Conservation (phyloP, 345 rosid genomes). For the Excoecaria cochinchinensis region DNA sequence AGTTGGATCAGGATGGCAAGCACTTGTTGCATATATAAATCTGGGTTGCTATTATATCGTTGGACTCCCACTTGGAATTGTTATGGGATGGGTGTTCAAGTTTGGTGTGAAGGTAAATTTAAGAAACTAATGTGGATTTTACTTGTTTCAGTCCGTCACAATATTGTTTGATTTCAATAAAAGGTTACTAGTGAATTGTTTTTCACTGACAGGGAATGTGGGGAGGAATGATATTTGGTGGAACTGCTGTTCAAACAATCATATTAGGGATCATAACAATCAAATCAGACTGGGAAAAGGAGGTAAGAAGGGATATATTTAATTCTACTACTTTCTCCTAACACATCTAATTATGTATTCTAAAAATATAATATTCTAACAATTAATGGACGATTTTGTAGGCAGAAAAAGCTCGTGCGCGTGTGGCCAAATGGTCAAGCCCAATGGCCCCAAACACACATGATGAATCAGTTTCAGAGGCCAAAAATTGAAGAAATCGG, state of each 20-base stretch:
- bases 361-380: no score
- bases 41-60: constrained; percentile 65
- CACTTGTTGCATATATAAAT: constrained; percentile 62
- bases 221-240: constrained; percentile 78
- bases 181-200: background rate
- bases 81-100: constrained; percentile 65
- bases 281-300: constrained; percentile 54
- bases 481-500: background rate
- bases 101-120: constrained; percentile 52
- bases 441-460: background rate
- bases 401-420: constrained; percentile 37
- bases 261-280: constrained; percentile 48
- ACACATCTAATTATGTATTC: no score
- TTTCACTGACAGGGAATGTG: constrained; percentile 51
- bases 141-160: no score
- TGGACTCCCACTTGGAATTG: constrained; percentile 68
- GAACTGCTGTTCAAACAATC: constrained; percentile 55
- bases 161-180: background rate
- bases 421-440: constrained; percentile 31
- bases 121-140: no score
- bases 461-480: background rate
- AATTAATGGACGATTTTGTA: constrained; percentile 9
- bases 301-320: constrained; percentile 34
- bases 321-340: no score
- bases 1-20: constrained; percentile 87